Conservation (phyloP, 139 green algal genomes). For the Micromonas commoda region DNA sequence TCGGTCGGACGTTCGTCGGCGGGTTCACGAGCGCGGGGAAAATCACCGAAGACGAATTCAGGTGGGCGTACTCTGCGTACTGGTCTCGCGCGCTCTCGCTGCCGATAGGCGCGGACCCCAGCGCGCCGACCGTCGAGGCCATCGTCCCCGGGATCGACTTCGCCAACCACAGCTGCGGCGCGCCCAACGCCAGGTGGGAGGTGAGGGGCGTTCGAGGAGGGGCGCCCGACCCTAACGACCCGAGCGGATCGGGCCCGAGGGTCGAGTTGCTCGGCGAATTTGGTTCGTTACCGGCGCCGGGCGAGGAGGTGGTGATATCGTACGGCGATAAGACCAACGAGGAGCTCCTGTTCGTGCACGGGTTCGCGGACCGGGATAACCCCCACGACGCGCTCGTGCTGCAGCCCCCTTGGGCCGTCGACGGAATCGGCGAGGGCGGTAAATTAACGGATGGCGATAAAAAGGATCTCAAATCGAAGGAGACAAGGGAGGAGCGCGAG, state of each 20-base stretch:
- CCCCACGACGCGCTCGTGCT: not conserved
- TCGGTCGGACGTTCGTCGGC: too few species aligned
- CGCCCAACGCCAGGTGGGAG: not conserved
- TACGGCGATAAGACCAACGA: not conserved
- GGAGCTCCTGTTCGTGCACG: slow-evolving; percentile 6
- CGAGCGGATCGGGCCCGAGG: not conserved
- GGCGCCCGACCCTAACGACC: not conserved
- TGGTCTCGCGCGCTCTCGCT: not conserved
- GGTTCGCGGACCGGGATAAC: not conserved
- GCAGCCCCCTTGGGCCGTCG: not conserved
- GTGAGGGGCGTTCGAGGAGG: not conserved
- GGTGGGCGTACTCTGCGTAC: not conserved
- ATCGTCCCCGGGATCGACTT: slow-evolving; percentile 2
- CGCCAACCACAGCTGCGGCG: not conserved
- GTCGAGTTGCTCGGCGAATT: not conserved
- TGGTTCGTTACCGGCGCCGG: not conserved
- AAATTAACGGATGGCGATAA: not conserved
- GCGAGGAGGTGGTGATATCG: not conserved
- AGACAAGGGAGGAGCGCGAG: not conserved
- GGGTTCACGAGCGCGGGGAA: too few species aligned
- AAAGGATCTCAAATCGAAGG: not conserved
- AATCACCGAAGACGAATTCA: not conserved
- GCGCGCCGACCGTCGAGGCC: not conserved
- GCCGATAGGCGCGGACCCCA: not conserved
- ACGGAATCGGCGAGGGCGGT: not conserved